Evolutionary conservation across 345 rosid species (phyloP).

Genomic region (Clausena lansium): DNA sequence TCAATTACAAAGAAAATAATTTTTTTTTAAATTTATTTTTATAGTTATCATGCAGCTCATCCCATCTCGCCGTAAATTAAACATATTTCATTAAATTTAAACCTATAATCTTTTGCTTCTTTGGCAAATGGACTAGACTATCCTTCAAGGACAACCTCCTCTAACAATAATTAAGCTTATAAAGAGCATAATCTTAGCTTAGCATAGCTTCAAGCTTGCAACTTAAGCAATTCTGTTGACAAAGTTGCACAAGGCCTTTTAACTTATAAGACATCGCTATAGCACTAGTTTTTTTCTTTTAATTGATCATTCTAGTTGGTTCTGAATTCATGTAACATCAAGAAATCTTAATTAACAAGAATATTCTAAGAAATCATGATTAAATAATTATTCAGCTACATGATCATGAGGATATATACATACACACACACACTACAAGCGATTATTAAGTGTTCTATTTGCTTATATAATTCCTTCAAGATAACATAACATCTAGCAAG

Average conservation of each 20-base stretch:
- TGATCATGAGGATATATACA: neutral
- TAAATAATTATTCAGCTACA: neutral
- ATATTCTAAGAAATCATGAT: neutral
- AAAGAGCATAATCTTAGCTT: neutral
- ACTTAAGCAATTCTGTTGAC: neutral
- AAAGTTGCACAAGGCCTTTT: neutral
- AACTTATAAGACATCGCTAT: neutral
- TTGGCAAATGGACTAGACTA: no score
- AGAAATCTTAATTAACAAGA: neutral
- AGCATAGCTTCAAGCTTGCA: neutral
- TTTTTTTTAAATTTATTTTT: no score
- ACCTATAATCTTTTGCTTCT: no score
- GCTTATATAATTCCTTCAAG: neutral
- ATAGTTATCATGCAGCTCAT: no score
- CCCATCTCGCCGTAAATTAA: no score
- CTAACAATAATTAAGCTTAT: neutral
- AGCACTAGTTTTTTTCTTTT: neutral
- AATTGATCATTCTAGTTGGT: no score
- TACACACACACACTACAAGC: neutral
- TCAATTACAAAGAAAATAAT: no score
- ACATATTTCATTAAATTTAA: no score
- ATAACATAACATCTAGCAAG: neutral
- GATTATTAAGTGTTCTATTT: neutral
- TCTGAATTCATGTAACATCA: neutral
- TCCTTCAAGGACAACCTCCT: no score